phyloP scores from a whole-genome alignment of 139 green algal species.

The Ostreobium quekettii region DNA sequence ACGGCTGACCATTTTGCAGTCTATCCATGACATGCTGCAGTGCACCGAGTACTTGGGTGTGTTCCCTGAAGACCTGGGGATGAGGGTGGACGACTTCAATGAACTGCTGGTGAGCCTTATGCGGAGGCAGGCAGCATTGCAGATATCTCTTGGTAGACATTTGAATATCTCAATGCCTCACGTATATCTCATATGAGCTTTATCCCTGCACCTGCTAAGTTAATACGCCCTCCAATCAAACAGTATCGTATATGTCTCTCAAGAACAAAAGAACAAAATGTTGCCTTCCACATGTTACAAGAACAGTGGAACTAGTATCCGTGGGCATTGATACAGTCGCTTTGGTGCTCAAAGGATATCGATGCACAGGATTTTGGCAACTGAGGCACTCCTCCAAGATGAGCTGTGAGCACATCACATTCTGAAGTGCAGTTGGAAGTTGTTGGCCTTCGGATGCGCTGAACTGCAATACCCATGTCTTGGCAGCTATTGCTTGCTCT shows the following conservation, averaged over 20 bases:
- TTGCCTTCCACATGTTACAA: too few relatives aligned
- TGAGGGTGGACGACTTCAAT: not conserved
- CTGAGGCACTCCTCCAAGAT: not conserved
- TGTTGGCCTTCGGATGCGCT: not conserved
- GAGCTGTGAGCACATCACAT: not conserved
- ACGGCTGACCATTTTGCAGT: not conserved
- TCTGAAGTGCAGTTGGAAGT: not conserved
- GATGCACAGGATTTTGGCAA: constrained; percentile 2
- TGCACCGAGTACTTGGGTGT: not conserved
- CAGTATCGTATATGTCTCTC: not conserved
- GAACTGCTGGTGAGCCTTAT: not conserved
- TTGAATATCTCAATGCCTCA: not conserved
- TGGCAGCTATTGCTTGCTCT: not conserved
- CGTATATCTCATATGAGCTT: not conserved
- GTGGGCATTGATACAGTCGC: too few relatives aligned
- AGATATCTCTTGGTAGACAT: not conserved
- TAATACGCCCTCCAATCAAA: too few relatives aligned
- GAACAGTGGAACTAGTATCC: too few relatives aligned
- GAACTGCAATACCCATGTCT: not conserved
- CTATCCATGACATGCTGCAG: not conserved
- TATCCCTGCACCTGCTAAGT: not conserved
- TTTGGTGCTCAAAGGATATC: too few relatives aligned
- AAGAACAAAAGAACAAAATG: not conserved
- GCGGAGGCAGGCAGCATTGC: not conserved
- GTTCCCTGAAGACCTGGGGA: not conserved